Evolutionary conservation across 2,329 filamentous ascomycete genomes (phyloP).

Genomic region (Zopfia rhizophila): DNA sequence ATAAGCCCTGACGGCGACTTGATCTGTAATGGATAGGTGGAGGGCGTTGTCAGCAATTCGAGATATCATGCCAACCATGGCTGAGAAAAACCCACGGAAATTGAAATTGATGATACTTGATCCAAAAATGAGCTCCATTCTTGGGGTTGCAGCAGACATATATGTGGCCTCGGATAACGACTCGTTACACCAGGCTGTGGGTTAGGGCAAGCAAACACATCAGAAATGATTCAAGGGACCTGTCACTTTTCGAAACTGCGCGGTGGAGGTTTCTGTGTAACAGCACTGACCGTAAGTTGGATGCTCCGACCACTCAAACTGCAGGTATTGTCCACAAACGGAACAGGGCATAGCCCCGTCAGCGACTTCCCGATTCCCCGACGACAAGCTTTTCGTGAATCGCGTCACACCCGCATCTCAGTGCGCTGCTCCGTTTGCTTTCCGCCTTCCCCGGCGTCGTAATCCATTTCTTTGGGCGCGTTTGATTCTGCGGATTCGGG

Average conservation of each 20-base stretch:
- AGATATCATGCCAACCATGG: conserved; percentile 32
- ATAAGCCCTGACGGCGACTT: conserved; percentile 45
- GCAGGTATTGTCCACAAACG: conserved; percentile 10
- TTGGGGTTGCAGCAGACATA: conserved; percentile 31
- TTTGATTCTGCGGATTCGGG: conserved; percentile 6
- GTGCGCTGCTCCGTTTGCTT: conserved; percentile 32
- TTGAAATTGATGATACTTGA: conserved; percentile 28
- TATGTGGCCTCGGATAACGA: conserved; percentile 4
- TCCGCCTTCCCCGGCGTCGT: conserved; percentile 43
- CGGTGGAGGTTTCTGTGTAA: conserved; percentile 39
- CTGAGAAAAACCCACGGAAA: neutral
- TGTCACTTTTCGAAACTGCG: conserved; percentile 40
- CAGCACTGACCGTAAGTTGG: conserved; percentile 41
- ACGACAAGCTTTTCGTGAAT: conserved; percentile 28
- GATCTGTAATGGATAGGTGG: conserved; percentile 43
- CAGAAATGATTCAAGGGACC: conserved; percentile 35
- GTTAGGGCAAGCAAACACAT: conserved; percentile 37
- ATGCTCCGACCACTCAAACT: conserved; percentile 37
- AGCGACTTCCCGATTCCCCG: conserved; percentile 33
- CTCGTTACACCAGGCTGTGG: conserved; percentile 1
- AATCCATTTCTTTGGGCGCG: conserved; percentile 10
- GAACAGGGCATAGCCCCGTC: conserved; percentile 13
- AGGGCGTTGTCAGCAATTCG: conserved; percentile 32
- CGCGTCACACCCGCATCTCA: conserved; percentile 24
- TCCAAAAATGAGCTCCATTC: conserved; percentile 32